phyloP scores from a whole-genome alignment of 1,284 basidiomycete genomes.

The Schizophyllum commune region DNA sequence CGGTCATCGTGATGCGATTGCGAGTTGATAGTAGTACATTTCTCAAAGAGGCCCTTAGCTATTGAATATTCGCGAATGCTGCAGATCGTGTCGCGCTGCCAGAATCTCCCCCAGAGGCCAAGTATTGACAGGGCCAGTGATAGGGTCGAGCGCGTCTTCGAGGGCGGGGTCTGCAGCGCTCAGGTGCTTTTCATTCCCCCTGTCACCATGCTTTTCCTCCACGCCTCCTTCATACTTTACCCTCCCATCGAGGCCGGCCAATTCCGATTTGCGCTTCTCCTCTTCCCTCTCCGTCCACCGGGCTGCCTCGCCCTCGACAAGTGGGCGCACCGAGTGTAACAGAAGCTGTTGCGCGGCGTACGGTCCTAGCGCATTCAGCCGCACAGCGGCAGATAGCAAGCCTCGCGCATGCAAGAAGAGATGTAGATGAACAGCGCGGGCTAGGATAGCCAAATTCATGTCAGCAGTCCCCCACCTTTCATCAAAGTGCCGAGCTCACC shows the following conservation, averaged over 20 bases:
- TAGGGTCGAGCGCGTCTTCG: constrained; percentile 15
- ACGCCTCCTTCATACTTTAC: not conserved
- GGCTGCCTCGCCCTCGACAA: constrained; percentile 51
- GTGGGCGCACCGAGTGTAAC: constrained; percentile 57
- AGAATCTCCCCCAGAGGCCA: constrained; percentile 98
- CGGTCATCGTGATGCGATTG: too few relatives aligned
- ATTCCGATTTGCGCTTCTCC: too few relatives aligned
- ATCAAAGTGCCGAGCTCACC: constrained; percentile 36
- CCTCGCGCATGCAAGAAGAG: constrained; percentile 90
- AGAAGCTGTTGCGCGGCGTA: constrained; percentile 89
- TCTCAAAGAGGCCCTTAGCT: constrained; percentile 33
- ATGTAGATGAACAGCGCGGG: constrained; percentile 71
- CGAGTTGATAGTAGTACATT: too few relatives aligned
- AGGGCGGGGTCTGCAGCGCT: constrained; percentile 27
- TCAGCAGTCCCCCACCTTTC: too few relatives aligned
- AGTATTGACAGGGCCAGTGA: constrained; percentile 68
- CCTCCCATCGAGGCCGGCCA: too few relatives aligned
- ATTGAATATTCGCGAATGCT: constrained; percentile 97
- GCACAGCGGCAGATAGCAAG: constrained; percentile 84
- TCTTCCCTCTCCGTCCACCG: constrained; percentile 22
- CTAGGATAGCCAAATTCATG: constrained; percentile 33
- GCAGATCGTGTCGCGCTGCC: constrained; percentile 83
- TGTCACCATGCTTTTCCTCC: not conserved
- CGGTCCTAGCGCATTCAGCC: constrained; percentile 89
- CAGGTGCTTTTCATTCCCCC: not conserved